Evolutionary conservation across 2,329 filamentous ascomycete genomes (phyloP).

Genomic region (Pseudofabraea citricarpa): DNA sequence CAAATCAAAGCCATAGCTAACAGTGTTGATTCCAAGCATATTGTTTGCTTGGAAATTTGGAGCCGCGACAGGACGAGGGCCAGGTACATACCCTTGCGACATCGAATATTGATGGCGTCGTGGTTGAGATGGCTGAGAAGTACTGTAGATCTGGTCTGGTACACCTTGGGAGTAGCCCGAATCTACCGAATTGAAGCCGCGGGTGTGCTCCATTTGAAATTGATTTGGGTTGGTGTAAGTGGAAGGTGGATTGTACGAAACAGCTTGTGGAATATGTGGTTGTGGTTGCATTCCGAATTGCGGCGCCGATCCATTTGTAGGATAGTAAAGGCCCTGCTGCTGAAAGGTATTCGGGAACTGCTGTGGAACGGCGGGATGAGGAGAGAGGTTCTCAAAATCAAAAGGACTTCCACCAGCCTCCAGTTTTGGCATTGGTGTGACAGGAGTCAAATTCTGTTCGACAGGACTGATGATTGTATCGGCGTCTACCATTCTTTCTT

Average conservation of each 20-base stretch:
- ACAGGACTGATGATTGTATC: slow-evolving; percentile 66
- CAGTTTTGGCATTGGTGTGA: slow-evolving; percentile 22
- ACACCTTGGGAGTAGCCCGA: slow-evolving; percentile 13
- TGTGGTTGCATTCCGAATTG: slow-evolving; percentile 14
- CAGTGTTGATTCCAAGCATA: slow-evolving; percentile 19
- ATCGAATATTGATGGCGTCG: slow-evolving; percentile 17
- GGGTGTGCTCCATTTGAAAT: slow-evolving; percentile 15
- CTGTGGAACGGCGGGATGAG: slow-evolving; percentile 13
- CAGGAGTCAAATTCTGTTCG: slow-evolving; percentile 34
- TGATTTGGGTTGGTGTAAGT: slow-evolving; percentile 12
- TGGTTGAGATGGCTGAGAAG: background rate
- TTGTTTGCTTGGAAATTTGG: slow-evolving; percentile 18
- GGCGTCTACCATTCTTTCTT: slow-evolving; percentile 44
- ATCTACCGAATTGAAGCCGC: slow-evolving; percentile 14
- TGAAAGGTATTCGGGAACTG: slow-evolving; percentile 18
- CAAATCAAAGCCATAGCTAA: slow-evolving; percentile 18
- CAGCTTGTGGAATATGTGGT: slow-evolving; percentile 11
- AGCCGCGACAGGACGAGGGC: slow-evolving; percentile 15
- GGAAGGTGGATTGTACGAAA: slow-evolving; percentile 12
- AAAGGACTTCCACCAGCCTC: slow-evolving; percentile 21
- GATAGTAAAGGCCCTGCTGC: slow-evolving; percentile 11
- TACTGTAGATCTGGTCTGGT: slow-evolving; percentile 14
- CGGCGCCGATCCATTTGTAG: slow-evolving; percentile 9
- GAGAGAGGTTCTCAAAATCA: slow-evolving; percentile 19
- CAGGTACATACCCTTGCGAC: slow-evolving; percentile 18